These are phyloP conservation scores for Teratosphaeria zuluensis DNA, from an alignment of 2,329 filamentous ascomycete genomes.

Conservation along the genomic window DNA sequence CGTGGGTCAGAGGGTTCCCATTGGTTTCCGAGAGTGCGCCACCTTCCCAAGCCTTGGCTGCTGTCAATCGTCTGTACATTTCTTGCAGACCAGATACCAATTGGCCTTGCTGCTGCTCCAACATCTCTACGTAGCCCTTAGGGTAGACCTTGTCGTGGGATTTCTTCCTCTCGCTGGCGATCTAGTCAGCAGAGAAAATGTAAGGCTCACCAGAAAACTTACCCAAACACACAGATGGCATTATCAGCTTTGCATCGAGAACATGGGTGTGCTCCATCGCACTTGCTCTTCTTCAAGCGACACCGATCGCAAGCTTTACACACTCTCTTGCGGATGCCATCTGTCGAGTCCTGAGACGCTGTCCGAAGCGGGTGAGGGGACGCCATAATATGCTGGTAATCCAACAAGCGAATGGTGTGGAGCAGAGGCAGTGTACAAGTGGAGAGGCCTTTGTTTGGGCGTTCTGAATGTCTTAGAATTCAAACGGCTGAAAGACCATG, in stretches of 20 bases:
- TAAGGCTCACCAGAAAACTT: neutral
- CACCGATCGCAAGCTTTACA: conserved; percentile 60
- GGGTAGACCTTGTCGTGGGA: conserved; percentile 58
- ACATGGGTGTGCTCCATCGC: conserved; percentile 53
- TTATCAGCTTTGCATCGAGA: conserved; percentile 54
- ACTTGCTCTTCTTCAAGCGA: conserved; percentile 59
- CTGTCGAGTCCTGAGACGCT: conserved; percentile 12
- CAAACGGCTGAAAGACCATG: neutral
- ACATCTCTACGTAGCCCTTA: conserved; percentile 59
- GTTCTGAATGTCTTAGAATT: neutral
- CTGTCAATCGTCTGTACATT: conserved; percentile 45
- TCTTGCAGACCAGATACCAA: conserved; percentile 52
- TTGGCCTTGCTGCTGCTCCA: conserved; percentile 55
- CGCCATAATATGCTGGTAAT: conserved; percentile 4
- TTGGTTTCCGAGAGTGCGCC: conserved; percentile 42
- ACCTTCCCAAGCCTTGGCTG: conserved; percentile 48
- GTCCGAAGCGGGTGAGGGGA: conserved; percentile 3
- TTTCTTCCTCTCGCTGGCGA: conserved; percentile 48
- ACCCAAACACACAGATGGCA: conserved; percentile 54
- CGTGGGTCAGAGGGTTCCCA: conserved; percentile 53
- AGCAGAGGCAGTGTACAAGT: neutral
- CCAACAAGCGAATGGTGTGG: neutral
- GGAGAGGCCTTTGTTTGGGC: neutral
- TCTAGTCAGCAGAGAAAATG: neutral
- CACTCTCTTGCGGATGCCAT: conserved; percentile 45